Conservation (phyloP, 371 early-diverging fungal species). For the Syncephalastrum monosporum region DNA sequence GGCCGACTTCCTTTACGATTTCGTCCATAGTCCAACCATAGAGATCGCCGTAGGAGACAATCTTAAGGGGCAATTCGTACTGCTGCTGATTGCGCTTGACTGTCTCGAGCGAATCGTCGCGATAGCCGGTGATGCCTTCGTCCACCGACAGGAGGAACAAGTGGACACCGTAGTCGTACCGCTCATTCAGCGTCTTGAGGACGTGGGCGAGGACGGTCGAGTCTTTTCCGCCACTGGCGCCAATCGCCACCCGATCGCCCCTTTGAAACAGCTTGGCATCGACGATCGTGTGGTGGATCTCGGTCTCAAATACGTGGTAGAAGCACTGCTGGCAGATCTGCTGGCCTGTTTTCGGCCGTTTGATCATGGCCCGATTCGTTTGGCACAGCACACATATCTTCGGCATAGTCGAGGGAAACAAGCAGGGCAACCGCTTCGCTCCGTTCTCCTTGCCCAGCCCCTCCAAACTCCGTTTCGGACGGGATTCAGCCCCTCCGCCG, state of each 20-base stretch:
- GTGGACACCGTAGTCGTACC: slow-evolving; percentile 93
- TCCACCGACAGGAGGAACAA: slow-evolving; percentile 96
- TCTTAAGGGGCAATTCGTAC: slow-evolving; percentile 90
- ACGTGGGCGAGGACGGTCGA: slow-evolving; percentile 98
- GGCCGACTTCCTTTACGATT: slow-evolving; percentile 94
- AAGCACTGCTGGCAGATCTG: slow-evolving; percentile 96
- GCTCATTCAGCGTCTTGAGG: slow-evolving; percentile 93
- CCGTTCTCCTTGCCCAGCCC: no score
- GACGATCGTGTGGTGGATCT: slow-evolving; percentile 94
- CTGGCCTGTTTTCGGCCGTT: slow-evolving; percentile 93
- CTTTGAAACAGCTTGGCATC: slow-evolving; percentile 82
- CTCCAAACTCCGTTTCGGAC: no score
- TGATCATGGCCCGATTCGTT: slow-evolving; percentile 76
- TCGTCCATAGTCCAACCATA: slow-evolving; percentile 99
- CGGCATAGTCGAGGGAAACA: slow-evolving; percentile 18
- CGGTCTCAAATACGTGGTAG: slow-evolving; percentile 92
- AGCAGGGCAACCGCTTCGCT: no score
- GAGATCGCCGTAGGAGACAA: slow-evolving; percentile 93
- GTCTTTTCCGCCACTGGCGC: slow-evolving; percentile 99
- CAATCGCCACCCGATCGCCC: slow-evolving; percentile 96
- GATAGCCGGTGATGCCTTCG: slow-evolving; percentile 99
- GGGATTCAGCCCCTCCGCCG: no score
- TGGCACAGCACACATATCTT: slow-evolving; percentile 56
- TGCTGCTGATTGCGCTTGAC: slow-evolving; percentile 96
- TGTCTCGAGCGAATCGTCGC: slow-evolving; percentile 98